Evolutionary conservation across 2,329 filamentous ascomycete species (phyloP), one percentile per base, ranked within the genome.

Genomic region (Neophaeococcomyces aloes): DNA sequence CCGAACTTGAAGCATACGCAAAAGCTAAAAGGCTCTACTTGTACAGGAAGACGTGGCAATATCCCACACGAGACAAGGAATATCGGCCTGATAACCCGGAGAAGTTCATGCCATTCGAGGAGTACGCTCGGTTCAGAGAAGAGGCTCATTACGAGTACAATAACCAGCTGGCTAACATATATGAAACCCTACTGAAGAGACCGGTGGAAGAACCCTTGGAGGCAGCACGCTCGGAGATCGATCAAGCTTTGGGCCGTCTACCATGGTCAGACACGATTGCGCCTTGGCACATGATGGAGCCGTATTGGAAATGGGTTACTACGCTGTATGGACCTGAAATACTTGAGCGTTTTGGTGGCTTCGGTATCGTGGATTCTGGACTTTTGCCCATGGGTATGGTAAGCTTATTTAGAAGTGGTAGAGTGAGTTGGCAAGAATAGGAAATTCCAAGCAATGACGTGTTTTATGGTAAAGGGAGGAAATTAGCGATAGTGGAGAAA

Each of bases 1-100:
- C 70, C 1, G 69, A 71, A 1, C 77, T 79, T 27, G 70, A 73
- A 14, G 70, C 75, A 50, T 69, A 74, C 11, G 74, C 76, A 34
- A 68, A 29, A 3, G 56, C 51, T 27, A 64, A 63, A 47, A 55
- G 59, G 30, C 47, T 36, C 2, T 65, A 62, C 42, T 56, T 61
- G 21, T 53, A 55, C 27, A 38, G 54, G 14, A n/a, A 15, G 27
- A 10, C 33, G 42, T 35, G 25, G 23, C n/a, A 44, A 31, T 45
- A 37, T n/a, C 32, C 39, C 11, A 14, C 29, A 18, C 8, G 18
- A 11, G 38, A 23, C 4, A 35, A 32, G 15, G 29, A 32, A 15
- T 34, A 37, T 25, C 19, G 38, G 30, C 45, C 43, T 13, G 51
- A 48, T 4, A 31, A 53, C 15, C 35, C 42, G 4, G 42, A 53